These are phyloP conservation scores for Hanseniaspora clermontiae DNA, from an alignment of 805 yeast genomes.

Conservation along the genomic window DNA sequence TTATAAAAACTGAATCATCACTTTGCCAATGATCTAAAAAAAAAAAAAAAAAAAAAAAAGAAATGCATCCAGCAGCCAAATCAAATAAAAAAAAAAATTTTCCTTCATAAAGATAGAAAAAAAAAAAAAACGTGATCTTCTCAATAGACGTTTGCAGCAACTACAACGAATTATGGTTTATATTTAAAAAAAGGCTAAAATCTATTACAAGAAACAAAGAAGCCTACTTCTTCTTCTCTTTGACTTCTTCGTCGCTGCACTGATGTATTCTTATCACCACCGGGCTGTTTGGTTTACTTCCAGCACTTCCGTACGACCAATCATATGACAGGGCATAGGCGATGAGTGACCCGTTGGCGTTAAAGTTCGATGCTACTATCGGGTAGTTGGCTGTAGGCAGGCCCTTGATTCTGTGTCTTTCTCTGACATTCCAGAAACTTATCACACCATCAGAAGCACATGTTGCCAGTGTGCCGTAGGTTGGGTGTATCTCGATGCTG, in stretches of 20 bases:
- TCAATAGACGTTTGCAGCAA: no score
- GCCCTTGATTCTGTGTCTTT: conserved; percentile 72
- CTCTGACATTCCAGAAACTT: conserved; percentile 92
- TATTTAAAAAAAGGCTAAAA: no score
- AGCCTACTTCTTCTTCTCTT: conserved; percentile 33
- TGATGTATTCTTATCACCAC: conserved; percentile 71
- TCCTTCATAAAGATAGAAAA: background rate
- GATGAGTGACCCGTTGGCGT: conserved; percentile 66
- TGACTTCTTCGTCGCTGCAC: conserved; percentile 73
- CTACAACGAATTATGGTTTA: no score
- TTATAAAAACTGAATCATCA: no score
- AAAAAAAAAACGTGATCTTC: background rate
- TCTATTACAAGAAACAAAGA: background rate
- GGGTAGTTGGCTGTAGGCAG: conserved; percentile 57
- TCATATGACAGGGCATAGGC: conserved; percentile 91
- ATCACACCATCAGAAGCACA: conserved; percentile 92
- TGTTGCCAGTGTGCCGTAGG: conserved; percentile 80
- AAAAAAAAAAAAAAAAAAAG: background rate
- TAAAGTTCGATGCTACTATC: conserved; percentile 68
- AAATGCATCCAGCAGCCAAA: background rate
- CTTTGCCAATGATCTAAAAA: no score
- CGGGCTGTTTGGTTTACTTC: conserved; percentile 63
- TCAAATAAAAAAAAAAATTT: background rate
- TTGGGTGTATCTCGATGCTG: conserved; percentile 74
- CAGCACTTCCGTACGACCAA: conserved; percentile 85